Evolutionary conservation across 495 filamentous ascomycete genomes (phyloP), one percentile per base, ranked within the genome.

Genomic region (Hypomontagnella submonticulosa): DNA sequence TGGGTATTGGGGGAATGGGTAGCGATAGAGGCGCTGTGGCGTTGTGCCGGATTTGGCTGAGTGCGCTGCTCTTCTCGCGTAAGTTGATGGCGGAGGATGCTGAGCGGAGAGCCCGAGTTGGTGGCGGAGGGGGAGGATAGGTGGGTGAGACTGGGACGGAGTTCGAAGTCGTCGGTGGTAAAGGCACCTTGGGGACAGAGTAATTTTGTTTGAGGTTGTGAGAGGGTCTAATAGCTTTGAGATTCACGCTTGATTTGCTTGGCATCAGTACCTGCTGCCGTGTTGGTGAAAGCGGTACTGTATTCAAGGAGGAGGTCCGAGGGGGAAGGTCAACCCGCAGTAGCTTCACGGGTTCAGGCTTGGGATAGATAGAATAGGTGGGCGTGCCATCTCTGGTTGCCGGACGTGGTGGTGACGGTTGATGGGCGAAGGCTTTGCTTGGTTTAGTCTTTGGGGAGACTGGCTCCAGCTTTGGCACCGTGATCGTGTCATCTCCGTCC

Each of bases 321-420:
- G 71, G 71, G 8, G 69, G 71, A n/a, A 72, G 71, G 0, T 42
- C 23, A 27, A 51, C 30, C 15, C 62, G 61, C 7, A 36, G 44
- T 4, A 61, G 2, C 8, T 13, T 47, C 15, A 4, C 32, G 13
- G 59, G 56, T 13, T 68, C 52, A 18, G 47, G 41, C 56, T 67
- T 73, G 6, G 71, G 69, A 36, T 66, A 68, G 23, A 71, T 46
- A 3, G 71, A 70, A 40, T 74, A 70, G 27, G 69, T 50, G 6
- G 27, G 18, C 0, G 56, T 9, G 44, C 52, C 64, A 30, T 50
- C 56, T 53, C 59, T 67, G 0, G 62, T 61, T 18, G 52, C 52
- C 7, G 34, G 46, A 44, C 70, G 57, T 0, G 59, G 49, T 32
- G 57, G 46, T 19, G 68, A 57, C 0, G 33, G 18, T 33, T 57